phyloP scores from a whole-genome alignment of 2,329 filamentous ascomycete species.

The Curvularia hawaiiensis region DNA sequence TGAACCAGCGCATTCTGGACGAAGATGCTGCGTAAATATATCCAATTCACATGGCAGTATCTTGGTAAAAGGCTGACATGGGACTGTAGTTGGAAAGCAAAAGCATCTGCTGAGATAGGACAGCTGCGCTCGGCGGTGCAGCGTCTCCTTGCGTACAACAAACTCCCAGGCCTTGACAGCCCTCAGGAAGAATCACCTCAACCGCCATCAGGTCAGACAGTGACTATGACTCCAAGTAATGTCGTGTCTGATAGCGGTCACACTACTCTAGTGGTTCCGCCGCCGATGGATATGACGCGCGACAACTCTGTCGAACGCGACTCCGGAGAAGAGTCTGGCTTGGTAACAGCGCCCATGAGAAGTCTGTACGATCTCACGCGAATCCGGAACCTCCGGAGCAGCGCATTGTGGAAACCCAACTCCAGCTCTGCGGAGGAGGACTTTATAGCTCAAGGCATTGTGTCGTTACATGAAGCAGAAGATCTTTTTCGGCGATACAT shows the following conservation, averaged over 20 bases:
- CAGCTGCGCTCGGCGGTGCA: slow-evolving; percentile 37
- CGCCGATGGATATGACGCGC: slow-evolving; percentile 43
- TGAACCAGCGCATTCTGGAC: slow-evolving; percentile 40
- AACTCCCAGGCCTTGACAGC: slow-evolving; percentile 32
- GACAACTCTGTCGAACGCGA: slow-evolving; percentile 41
- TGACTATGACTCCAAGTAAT: slow-evolving; percentile 32
- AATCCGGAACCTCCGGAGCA: slow-evolving; percentile 41
- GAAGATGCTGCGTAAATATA: slow-evolving; percentile 39
- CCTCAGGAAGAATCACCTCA: slow-evolving; percentile 20
- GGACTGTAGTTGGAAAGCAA: slow-evolving; percentile 38
- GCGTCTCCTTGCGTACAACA: slow-evolving; percentile 33
- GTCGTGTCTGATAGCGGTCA: slow-evolving; percentile 31
- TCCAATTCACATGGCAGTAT: neutral
- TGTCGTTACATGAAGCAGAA: slow-evolving; percentile 35
- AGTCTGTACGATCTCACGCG: slow-evolving; percentile 42
- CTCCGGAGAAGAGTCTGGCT: slow-evolving; percentile 32
- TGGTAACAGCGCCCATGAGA: slow-evolving; percentile 42
- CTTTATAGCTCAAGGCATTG: slow-evolving; percentile 40
- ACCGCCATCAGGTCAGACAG: slow-evolving; percentile 15
- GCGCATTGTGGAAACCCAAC: slow-evolving; percentile 29
- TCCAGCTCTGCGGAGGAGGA: slow-evolving; percentile 37
- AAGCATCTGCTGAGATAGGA: slow-evolving; percentile 32
- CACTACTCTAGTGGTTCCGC: slow-evolving; percentile 31
- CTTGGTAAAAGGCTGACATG: neutral
- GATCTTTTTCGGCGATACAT: slow-evolving; percentile 39